Base-by-base conservation (phyloP, 2,329 filamentous ascomycete species). In the Trichoderma afroharzianum region DNA sequence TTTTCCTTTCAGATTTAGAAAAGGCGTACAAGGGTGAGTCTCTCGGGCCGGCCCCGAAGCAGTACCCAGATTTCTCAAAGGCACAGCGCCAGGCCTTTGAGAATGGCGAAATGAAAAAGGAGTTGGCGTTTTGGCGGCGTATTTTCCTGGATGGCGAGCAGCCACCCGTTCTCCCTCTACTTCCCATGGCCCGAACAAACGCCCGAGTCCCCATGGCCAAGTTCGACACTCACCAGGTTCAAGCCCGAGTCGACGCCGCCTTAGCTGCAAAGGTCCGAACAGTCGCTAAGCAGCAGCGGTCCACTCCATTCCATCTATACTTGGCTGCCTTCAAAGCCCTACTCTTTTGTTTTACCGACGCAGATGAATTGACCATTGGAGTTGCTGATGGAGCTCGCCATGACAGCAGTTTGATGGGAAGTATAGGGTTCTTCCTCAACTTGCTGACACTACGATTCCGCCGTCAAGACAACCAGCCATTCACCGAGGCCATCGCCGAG, bases 341-440 rank as follows among this genome's bases (percentile, higher is more conserved):
- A 15, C 77, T 86, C 0, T 78, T 77, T 12, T 73, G 76, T 7
- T 80, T 81, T 28, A 72, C 77, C 0, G 80, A 80, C 14, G 66
- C 74, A 0, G 24, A 80, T 0, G 82, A 86, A 30, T n/a, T 88
- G 24, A 78, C 75, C 32, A 85, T 88, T 66, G 86, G 86, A 6
- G 79, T 87, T 11, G 81, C 81, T 0, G 85, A 88, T 74, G 83
- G 83, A 1, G 83, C 83, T 5, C 80, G 77, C 24, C 82, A 82
- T 0, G 82, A 85, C 1, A 71, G 69, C 12, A 72, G 78, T 1
- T 68, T 80, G 2, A 71, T 76, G 8, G 68, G 36, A 39, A 39
- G 36, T 39, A 39, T 39, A 39, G 36, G 36, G 6, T 39, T 39
- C 36, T 39, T 39, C 53, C 71, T 88, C 3, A 88, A 88, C 71